Evolutionary conservation across 2,329 filamentous ascomycete genomes (phyloP).

Genomic region (Boeremia exigua): DNA sequence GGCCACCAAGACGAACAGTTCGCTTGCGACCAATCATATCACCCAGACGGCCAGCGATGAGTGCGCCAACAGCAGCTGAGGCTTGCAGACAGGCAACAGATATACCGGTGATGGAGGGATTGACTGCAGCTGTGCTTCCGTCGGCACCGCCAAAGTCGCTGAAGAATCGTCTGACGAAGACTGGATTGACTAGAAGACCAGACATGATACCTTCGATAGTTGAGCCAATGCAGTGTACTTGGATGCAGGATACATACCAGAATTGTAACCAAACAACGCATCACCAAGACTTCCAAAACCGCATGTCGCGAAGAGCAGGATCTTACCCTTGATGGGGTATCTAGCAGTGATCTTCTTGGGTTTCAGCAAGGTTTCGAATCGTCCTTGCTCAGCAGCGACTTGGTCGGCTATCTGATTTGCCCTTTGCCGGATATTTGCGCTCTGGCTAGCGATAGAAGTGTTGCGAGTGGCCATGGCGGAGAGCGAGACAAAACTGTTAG

Average conservation of each 20-base stretch:
- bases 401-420: constrained; percentile 30
- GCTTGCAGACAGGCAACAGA: constrained; percentile 47
- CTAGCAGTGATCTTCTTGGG: constrained; percentile 45
- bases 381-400: constrained; percentile 33
- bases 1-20: constrained; percentile 45
- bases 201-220: constrained; percentile 48
- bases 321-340: constrained; percentile 48
- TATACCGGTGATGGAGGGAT: constrained; percentile 51
- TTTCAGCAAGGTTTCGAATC: constrained; percentile 46
- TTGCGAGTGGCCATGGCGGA: constrained; percentile 14
- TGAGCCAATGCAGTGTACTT: constrained; percentile 12
- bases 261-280: constrained; percentile 53
- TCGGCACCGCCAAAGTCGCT: constrained; percentile 47
- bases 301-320: constrained; percentile 49
- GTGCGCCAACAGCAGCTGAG: constrained; percentile 45
- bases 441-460: constrained; percentile 21
- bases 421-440: constrained; percentile 27
- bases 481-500: background rate
- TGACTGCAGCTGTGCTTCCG: constrained; percentile 36
- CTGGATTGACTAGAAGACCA: constrained; percentile 49
- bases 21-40: constrained; percentile 48
- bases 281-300: constrained; percentile 51
- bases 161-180: constrained; percentile 51
- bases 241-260: constrained; percentile 32
- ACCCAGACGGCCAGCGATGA: constrained; percentile 45